phyloP scores from a whole-genome alignment of 202 grass and related monocot species.

The Hordeum pubiflorum region DNA sequence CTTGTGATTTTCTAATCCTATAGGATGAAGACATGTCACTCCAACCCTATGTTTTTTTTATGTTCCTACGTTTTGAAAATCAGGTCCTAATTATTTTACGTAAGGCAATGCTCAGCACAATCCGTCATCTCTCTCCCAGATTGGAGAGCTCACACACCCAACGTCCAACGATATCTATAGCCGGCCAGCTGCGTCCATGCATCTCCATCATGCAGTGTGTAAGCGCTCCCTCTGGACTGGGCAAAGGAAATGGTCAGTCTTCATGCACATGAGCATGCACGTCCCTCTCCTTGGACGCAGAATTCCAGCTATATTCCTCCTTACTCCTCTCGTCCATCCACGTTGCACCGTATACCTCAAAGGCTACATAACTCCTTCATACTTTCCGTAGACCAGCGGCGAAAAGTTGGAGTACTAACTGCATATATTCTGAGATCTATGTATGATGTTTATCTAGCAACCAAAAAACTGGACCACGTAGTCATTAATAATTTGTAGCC shows the following conservation, averaged over 20 bases:
- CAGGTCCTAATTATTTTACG: background rate
- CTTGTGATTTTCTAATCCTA: background rate
- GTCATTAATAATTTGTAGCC: too few relatives aligned
- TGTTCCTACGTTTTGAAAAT: background rate
- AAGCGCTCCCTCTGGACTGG: background rate
- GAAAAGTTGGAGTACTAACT: background rate
- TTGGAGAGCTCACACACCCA: background rate
- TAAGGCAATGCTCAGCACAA: background rate
- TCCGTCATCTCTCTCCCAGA: background rate
- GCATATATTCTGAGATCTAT: background rate
- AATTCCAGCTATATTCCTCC: background rate
- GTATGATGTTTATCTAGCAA: too few relatives aligned
- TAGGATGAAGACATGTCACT: too few relatives aligned
- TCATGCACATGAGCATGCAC: background rate
- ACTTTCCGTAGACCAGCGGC: background rate
- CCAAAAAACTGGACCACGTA: too few relatives aligned
- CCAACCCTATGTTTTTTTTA: too few relatives aligned
- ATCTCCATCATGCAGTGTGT: background rate
- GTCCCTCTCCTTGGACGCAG: background rate
- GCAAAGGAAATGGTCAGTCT: background rate
- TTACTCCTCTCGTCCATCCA: background rate
- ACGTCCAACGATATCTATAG: background rate
- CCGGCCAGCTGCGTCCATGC: background rate
- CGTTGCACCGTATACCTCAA: background rate
- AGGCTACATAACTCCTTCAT: background rate